phyloP scores from a whole-genome alignment of 345 rosid genomes.

The Lepidium sativum region DNA sequence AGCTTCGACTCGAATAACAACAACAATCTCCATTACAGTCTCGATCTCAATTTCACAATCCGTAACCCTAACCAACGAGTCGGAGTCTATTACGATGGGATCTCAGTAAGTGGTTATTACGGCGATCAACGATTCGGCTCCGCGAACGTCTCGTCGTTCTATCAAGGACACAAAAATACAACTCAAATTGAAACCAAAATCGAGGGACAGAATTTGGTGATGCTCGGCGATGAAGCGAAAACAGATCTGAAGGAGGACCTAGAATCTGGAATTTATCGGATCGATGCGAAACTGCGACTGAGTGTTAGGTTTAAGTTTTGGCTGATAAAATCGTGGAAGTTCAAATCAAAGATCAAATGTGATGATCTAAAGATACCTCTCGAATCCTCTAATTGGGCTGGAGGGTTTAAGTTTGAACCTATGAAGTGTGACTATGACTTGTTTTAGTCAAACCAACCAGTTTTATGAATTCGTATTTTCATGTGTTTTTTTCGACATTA shows the following conservation, averaged over 20 bases:
- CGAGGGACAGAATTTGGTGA: constrained; percentile 26
- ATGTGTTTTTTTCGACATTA: not conserved
- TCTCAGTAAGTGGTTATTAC: constrained; percentile 37
- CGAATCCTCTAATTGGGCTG: constrained; percentile 18
- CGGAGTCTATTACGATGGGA: constrained; percentile 38
- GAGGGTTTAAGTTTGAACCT: constrained; percentile 11
- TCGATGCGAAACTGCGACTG: constrained; percentile 39
- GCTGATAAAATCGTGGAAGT: constrained; percentile 33
- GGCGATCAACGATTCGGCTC: constrained; percentile 33
- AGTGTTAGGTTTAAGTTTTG: constrained; percentile 58
- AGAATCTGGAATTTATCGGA: constrained; percentile 31
- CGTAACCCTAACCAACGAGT: constrained; percentile 59
- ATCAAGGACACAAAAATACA: constrained; percentile 70
- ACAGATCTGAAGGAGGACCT: constrained; percentile 30
- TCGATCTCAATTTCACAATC: constrained; percentile 42
- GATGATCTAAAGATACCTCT: constrained; percentile 44
- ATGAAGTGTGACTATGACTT: constrained; percentile 40
- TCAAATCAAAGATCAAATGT: constrained; percentile 53
- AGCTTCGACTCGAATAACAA: constrained; percentile 23
- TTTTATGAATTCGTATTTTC: not conserved
- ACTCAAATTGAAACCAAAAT: constrained; percentile 33
- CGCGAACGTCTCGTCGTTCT: constrained; percentile 33
- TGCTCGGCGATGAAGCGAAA: constrained; percentile 25
- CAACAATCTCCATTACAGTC: constrained; percentile 36
- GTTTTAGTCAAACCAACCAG: not conserved